Conservation (phyloP, 1,284 basidiomycete genomes). For the Sanguinoderma infundibulare region DNA sequence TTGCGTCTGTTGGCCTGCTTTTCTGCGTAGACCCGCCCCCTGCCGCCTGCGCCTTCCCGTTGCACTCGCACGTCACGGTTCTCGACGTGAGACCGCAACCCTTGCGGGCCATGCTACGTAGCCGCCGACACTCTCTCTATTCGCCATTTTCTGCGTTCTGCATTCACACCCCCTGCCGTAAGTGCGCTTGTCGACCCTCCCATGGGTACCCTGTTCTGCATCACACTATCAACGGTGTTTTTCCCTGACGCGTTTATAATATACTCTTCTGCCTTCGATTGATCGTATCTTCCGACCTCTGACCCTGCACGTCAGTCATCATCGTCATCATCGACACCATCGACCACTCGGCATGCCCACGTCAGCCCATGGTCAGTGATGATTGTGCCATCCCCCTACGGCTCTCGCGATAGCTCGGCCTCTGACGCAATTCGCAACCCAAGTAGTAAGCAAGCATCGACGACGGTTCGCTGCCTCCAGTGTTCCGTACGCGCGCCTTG, state of each 20-base stretch:
- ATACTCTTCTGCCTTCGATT: not conserved
- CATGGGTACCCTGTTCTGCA: not conserved
- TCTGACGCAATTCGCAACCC: not conserved
- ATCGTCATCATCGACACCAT: not conserved
- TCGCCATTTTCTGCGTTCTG: conserved; percentile 8
- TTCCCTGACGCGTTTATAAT: not conserved
- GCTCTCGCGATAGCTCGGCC: not conserved
- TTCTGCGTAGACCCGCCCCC: not conserved
- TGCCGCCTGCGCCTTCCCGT: not conserved
- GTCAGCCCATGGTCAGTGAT: no score
- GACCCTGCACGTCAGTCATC: not conserved
- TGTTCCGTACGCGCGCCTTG: conserved; percentile 9
- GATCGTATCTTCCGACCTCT: not conserved
- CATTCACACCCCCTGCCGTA: conserved; percentile 17
- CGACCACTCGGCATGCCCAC: not conserved
- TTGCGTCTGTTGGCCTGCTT: not conserved
- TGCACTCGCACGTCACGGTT: conserved; percentile 8
- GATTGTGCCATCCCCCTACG: not conserved
- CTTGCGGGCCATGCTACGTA: not conserved
- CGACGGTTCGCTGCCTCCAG: not conserved
- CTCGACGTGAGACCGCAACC: conserved; percentile 20
- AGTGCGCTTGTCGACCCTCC: conserved; percentile 5
- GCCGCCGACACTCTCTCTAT: conserved; percentile 10
- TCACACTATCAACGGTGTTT: not conserved
- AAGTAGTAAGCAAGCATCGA: not conserved